Evolutionary conservation across 306 rosid species (phyloP), one percentile per base, ranked within the genome.

Genomic region (Prunus mongolica): DNA sequence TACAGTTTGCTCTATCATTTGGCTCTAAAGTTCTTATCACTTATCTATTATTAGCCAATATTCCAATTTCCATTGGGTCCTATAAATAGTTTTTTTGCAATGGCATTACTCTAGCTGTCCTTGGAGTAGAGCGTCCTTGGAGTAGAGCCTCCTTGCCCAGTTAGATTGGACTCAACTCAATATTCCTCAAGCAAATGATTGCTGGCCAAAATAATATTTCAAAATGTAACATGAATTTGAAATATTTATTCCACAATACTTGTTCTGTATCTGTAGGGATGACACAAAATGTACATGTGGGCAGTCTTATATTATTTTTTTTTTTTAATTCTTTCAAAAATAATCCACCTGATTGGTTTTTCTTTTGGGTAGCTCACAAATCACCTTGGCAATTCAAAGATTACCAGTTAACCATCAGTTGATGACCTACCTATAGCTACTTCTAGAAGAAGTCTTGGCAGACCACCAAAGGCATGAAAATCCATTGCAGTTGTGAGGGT

Each of bases 71-170:
- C 52, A 24, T 27, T 47, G 69, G 84, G 84, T 49, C 83, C 83
- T 38, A 4, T 16, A 27, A 13, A 49, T 32, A 52, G 54, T 25
- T 2, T 18, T 18, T 78, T 67, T 54, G 46, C 77, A 46, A 20
- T 51, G 70, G 66, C 85, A 78, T 71, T 57, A 76, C 4, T 11
- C 63, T 11, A 27, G 18, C 14, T 71, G 85, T 76, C 80, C 74
- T 67, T 60, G 8, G 64, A 57, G 30, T 57, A 34, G 32, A 86
- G 87, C 85, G 85, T 76, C 80, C 74, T 67, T 60, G 8, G 63
- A 57, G 30, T 57, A 34, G 32, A 86, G 87, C 85, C 76, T 82
- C 83, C 78, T 15, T 58, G 46, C 57, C 76, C 76, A 67, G 80
- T 73, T 56, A 24, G 76, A 71, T 79, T 73, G 64, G 32, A 71